Evolutionary conservation across 495 filamentous ascomycete genomes (phyloP).

Genomic region (Gamarada debralockiae): DNA sequence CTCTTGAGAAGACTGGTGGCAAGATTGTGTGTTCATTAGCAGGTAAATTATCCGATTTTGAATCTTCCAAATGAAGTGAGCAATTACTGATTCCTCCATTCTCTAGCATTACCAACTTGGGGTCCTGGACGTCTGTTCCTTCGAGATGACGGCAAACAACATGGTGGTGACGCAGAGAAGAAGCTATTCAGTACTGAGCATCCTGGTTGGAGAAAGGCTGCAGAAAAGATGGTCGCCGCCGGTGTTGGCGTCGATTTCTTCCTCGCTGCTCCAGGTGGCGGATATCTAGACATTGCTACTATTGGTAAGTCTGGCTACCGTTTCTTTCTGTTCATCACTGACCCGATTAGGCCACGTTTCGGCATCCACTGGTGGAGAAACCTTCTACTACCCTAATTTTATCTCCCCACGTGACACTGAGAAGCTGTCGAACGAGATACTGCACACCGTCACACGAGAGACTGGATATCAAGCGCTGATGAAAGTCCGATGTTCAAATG

Average conservation of each 20-base stretch:
- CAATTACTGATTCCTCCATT: no score
- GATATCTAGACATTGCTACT: constrained; percentile 92
- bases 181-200: constrained; percentile 91
- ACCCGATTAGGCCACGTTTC: constrained; percentile 62
- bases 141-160: constrained; percentile 83
- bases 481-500: constrained; percentile 98
- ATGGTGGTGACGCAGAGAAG: constrained; percentile 84
- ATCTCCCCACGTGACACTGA: constrained; percentile 77
- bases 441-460: constrained; percentile 83
- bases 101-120: constrained; percentile 83
- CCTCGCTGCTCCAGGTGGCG: constrained; percentile 80
- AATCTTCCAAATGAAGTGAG: no score
- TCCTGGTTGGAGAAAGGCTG: constrained; percentile 74
- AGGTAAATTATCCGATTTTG: no score
- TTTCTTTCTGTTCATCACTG: neutral
- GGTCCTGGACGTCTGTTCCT: constrained; percentile 80
- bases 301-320: constrained; percentile 59
- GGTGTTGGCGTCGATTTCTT: constrained; percentile 94
- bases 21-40: constrained; percentile 88
- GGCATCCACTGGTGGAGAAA: constrained; percentile 83
- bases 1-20: constrained; percentile 80
- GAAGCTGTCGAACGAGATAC: constrained; percentile 81
- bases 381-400: constrained; percentile 95
- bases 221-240: constrained; percentile 81
- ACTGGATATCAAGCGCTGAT: constrained; percentile 96